Evolutionary conservation across 352 stramenopile species (phyloP), one percentile per base, ranked within the genome.

Genomic region (Pythium phragmitis): DNA sequence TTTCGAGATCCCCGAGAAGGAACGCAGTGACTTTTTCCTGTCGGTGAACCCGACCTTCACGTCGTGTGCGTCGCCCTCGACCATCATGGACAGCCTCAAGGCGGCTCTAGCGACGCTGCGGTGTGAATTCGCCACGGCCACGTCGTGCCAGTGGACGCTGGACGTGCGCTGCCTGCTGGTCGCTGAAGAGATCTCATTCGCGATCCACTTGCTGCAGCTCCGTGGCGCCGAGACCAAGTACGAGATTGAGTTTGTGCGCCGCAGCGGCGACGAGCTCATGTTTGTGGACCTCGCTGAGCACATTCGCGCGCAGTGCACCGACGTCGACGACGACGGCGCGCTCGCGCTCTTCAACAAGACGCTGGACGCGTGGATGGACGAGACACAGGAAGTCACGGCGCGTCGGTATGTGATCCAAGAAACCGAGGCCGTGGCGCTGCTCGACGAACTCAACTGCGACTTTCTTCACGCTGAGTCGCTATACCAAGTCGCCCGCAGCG

Each of bases 131-230:
- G 56, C 74, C 2, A 50, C 71, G 13, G 58, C 76, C 48, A 68
- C 72, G 52, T 54, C 59, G 6, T 68, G 51, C n/a, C 60, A 62
- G 42, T 90, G 77, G 79, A 73, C 73, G 8, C 58, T 90, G 12
- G 59, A 71, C 21, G 83, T 79, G 19, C 70, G 64, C 52, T 85
- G 79, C 69, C 60, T 92, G 11, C 81, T 82, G 55, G 81, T 91
- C 13, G 83, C 79, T 2, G 81, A 92, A 53, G 74, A 87, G 61
- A 76, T 92, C n/a, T 63, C 54, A 16, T 88, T 92, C 64, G 68
- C 59, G 16, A 67, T 91, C 57, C 63, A 75, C 26, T 68, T 92
- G 58, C 75, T 72, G 41, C 74, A 85, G 53, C 54, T 80, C 23
- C 60, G 60, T n/a, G 43, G 57, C 41, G 42, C 54, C 6, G 45